phyloP scores from a whole-genome alignment of 2,329 filamentous ascomycete species.

The Neofusicoccum umdonicola region DNA sequence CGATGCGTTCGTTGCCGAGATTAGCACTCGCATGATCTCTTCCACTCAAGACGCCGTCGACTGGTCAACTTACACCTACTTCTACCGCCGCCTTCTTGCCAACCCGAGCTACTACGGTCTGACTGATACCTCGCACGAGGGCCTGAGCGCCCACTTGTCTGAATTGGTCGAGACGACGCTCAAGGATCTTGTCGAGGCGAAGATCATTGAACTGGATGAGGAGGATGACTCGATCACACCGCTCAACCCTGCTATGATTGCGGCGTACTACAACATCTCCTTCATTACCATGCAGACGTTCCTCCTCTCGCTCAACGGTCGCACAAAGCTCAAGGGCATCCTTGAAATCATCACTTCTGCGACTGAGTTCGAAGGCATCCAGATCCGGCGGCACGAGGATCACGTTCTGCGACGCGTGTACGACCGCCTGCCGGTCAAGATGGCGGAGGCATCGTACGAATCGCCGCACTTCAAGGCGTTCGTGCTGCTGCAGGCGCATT shows the following conservation, averaged over 20 bases:
- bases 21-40: slow-evolving; percentile 92
- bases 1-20: slow-evolving; percentile 95
- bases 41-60: slow-evolving; percentile 96
- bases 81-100: slow-evolving; percentile 89
- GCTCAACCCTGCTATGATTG: slow-evolving; percentile 95
- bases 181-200: slow-evolving; percentile 85
- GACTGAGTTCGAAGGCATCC: slow-evolving; percentile 92
- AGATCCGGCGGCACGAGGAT: slow-evolving; percentile 91
- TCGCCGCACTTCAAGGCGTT: slow-evolving; percentile 99
- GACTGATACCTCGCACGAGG: slow-evolving; percentile 83
- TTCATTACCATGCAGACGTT: slow-evolving; percentile 99
- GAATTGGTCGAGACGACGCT: slow-evolving; percentile 91
- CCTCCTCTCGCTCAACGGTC: slow-evolving; percentile 80
- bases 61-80: slow-evolving; percentile 98
- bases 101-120: slow-evolving; percentile 97
- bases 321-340: slow-evolving; percentile 94
- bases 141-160: slow-evolving; percentile 89
- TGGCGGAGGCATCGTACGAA: slow-evolving; percentile 80
- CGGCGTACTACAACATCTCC: slow-evolving; percentile 98
- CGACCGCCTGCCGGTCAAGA: slow-evolving; percentile 91
- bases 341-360: slow-evolving; percentile 96
- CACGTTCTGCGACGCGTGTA: slow-evolving; percentile 86
- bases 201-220: slow-evolving; percentile 93
- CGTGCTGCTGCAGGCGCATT: slow-evolving; percentile 94
- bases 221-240: slow-evolving; percentile 81